Conservation (phyloP, 73 alveolate genomes). For the Breviolum minutum region DNA sequence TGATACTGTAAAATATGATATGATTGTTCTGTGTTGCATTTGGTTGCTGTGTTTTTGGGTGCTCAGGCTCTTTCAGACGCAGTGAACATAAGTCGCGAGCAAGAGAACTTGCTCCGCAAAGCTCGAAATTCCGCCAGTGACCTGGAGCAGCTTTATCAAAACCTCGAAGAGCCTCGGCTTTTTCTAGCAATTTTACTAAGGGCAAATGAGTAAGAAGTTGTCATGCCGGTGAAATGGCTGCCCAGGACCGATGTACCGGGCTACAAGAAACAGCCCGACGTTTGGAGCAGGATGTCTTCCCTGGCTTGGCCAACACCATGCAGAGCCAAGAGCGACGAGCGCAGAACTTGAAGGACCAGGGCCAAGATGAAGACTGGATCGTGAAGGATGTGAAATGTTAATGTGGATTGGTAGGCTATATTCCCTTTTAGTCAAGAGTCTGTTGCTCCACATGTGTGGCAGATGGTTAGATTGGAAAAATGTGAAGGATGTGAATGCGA, state of each 20-base stretch:
- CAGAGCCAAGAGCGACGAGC: slow-evolving; percentile 66
- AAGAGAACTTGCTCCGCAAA: slow-evolving; percentile 58
- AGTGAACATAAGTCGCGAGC: slow-evolving; percentile 45
- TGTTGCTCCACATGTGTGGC: no score
- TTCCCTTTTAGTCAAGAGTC: not conserved
- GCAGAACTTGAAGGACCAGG: not conserved
- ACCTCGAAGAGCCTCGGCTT: slow-evolving; percentile 26
- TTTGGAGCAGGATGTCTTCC: slow-evolving; percentile 24
- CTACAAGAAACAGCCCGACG: slow-evolving; percentile 37
- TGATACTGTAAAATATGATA: no score
- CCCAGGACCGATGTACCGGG: not conserved
- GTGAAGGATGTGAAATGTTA: not conserved
- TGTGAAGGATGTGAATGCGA: no score
- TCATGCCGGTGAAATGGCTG: no score
- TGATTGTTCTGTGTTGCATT: no score
- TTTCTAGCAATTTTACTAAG: not conserved
- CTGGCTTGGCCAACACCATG: slow-evolving; percentile 10
- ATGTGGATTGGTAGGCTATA: not conserved
- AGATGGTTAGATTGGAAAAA: no score
- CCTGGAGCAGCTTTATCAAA: slow-evolving; percentile 46
- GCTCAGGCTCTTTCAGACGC: slow-evolving; percentile 52
- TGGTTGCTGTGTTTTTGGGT: not conserved
- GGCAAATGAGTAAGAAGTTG: no score
- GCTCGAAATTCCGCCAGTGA: slow-evolving; percentile 38
- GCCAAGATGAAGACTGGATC: no score